These are phyloP conservation scores for Fibroporia radiculosa DNA, from an alignment of 768 basidiomycete genomes.

Conservation along the genomic window DNA sequence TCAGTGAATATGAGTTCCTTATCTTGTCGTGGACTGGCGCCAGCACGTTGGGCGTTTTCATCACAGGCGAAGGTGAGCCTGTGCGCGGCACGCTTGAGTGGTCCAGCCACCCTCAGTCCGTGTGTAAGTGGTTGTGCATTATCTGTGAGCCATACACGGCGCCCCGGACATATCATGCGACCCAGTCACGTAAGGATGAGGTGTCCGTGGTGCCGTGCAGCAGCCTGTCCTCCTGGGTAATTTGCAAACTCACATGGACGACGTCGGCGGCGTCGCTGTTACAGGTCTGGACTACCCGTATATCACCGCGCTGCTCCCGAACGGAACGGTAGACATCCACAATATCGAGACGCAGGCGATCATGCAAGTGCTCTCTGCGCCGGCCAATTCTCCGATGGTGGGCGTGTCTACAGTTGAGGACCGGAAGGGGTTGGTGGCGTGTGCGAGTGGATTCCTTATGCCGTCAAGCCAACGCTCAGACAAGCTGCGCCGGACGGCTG, in stretches of 20 bases:
- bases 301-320: constrained; percentile 68
- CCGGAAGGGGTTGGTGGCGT: constrained; percentile 22
- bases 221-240: not conserved
- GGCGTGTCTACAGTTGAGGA: constrained; percentile 21
- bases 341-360: constrained; percentile 66
- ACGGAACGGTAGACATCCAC: constrained; percentile 77
- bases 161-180: not conserved
- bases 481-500: constrained; percentile 29
- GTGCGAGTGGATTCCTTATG: constrained; percentile 31
- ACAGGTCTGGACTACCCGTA: constrained; percentile 79
- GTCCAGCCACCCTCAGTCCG: constrained; percentile 66
- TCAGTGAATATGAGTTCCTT: constrained; percentile 76
- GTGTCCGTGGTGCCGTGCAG: not conserved
- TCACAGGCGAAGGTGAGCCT: constrained; percentile 80
- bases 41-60: constrained; percentile 78
- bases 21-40: constrained; percentile 79
- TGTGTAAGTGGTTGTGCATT: constrained; percentile 47
- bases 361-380: constrained; percentile 59
- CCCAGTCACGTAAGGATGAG: not conserved
- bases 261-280: not conserved
- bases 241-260: not conserved
- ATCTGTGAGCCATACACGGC: not conserved
- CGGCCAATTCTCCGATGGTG: constrained; percentile 19
- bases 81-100: constrained; percentile 86
- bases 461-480: constrained; percentile 34